Conservation (phyloP, 2,329 filamentous ascomycete genomes). For the Epichloe typhina region DNA sequence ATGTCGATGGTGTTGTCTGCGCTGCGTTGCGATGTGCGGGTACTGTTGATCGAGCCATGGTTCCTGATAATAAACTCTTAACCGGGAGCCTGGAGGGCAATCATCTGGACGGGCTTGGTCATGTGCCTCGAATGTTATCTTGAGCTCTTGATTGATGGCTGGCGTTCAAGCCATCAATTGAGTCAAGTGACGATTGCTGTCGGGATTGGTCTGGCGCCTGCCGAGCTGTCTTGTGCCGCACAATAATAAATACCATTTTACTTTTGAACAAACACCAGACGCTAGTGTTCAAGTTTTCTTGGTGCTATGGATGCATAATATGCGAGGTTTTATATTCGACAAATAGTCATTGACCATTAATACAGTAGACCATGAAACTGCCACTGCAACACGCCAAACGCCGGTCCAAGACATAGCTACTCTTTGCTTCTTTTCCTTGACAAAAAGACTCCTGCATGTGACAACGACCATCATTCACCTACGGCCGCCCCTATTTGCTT, state of each 20-base stretch:
- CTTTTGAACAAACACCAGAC: too few relatives aligned
- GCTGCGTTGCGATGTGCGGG: conserved; percentile 29
- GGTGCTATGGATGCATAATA: background rate
- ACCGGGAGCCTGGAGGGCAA: conserved; percentile 29
- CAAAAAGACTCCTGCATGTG: background rate
- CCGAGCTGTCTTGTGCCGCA: too few relatives aligned
- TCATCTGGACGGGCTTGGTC: conserved; percentile 26
- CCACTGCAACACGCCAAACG: conserved; percentile 2
- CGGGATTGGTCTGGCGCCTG: background rate
- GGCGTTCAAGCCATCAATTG: background rate
- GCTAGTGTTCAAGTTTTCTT: too few relatives aligned
- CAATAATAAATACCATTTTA: too few relatives aligned
- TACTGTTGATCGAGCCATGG: conserved; percentile 69
- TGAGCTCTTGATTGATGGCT: background rate
- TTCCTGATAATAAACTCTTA: conserved; percentile 25
- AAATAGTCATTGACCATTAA: background rate
- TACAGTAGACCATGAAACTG: background rate
- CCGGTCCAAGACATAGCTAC: background rate
- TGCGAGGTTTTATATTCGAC: background rate
- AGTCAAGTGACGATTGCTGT: background rate
- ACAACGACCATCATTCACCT: background rate
- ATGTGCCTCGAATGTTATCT: conserved; percentile 25
- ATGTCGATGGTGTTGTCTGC: too few relatives aligned
- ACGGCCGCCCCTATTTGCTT: conserved; percentile 22
- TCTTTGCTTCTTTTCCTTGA: background rate